These are phyloP conservation scores for Pythium vanterpoolii DNA, from an alignment of 352 stramenopile genomes.

Conservation along the genomic window DNA sequence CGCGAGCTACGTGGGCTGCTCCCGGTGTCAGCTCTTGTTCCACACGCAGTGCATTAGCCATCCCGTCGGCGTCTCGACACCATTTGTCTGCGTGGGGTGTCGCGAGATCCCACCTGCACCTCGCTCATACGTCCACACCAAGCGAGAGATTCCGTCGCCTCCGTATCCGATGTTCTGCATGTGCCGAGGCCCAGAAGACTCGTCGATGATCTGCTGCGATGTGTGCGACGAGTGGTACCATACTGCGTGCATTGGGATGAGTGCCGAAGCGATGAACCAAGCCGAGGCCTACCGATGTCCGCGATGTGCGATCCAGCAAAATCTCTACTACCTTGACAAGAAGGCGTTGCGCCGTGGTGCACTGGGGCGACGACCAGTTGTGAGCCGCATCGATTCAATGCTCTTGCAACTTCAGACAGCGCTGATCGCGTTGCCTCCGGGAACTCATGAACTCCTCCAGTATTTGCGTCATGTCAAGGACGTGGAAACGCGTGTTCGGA, in stretches of 20 bases:
- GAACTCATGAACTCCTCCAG: conserved; percentile 43
- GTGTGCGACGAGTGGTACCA: conserved; percentile 89
- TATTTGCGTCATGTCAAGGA: conserved; percentile 51
- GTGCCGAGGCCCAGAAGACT: conserved; percentile 56
- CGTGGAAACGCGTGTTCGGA: conserved; percentile 33
- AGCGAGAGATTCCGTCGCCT: conserved; percentile 2
- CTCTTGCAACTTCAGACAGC: conserved; percentile 50
- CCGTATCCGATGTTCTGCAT: conserved; percentile 55
- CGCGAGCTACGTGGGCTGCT: conserved; percentile 46
- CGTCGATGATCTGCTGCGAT: conserved; percentile 87
- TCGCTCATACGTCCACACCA: conserved; percentile 7
- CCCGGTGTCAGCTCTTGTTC: conserved; percentile 47
- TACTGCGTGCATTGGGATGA: conserved; percentile 61
- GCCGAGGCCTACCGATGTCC: conserved; percentile 74
- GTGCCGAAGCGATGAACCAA: conserved; percentile 42
- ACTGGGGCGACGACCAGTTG: conserved; percentile 44
- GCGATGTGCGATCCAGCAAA: conserved; percentile 58
- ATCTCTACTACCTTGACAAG: conserved; percentile 70
- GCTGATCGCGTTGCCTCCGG: conserved; percentile 49
- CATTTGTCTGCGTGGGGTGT: conserved; percentile 28
- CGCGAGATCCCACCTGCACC: conserved; percentile 4
- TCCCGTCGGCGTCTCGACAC: background rate
- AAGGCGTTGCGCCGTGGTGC: conserved; percentile 43
- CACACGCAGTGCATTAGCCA: conserved; percentile 53
- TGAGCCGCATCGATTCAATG: conserved; percentile 50